A percentile compares a stretch with the other conserved stretches of the same genome.
Conservation (phyloP, 2,329 filamentous ascomycete species). For the Sphaerostilbella broomeana region DNA sequence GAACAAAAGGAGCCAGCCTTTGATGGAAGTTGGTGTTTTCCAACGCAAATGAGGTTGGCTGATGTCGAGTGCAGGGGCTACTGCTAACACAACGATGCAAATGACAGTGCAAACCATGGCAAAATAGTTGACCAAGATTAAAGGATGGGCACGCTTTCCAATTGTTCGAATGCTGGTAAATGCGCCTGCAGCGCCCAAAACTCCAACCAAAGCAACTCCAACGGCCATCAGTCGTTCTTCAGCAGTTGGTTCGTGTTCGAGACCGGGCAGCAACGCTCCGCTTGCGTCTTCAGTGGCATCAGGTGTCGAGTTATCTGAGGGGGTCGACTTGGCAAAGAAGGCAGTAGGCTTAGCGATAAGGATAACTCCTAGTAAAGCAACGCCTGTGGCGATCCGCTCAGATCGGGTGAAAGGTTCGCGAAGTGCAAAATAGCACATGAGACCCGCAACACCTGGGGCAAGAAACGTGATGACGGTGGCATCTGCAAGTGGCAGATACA, state of each 20-base stretch:
- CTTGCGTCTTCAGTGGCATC: conserved; percentile 9
- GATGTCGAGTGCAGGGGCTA: conserved; percentile 38
- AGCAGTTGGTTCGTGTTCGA: conserved; percentile 42
- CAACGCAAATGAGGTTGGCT: conserved; percentile 41
- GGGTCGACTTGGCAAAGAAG: conserved; percentile 35
- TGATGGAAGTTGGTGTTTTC: conserved; percentile 32
- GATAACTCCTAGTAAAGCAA: conserved; percentile 73
- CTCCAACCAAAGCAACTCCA: conserved; percentile 65
- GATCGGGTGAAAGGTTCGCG: conserved; percentile 71
- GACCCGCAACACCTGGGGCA: conserved; percentile 69
- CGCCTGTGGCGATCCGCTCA: conserved; percentile 67
- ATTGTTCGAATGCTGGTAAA: conserved; percentile 74
- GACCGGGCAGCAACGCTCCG: conserved; percentile 22
- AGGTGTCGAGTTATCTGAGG: conserved; percentile 17
- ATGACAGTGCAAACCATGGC: conserved; percentile 63
- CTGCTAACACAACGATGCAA: conserved; percentile 52
- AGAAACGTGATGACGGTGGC: conserved; percentile 88
- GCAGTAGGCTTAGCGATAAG: conserved; percentile 70
- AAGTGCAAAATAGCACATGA: conserved; percentile 68
- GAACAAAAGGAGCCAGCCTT: conserved; percentile 61
- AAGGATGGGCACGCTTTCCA: conserved; percentile 68
- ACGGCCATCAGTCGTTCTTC: conserved; percentile 64
- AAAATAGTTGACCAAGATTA: conserved; percentile 87
- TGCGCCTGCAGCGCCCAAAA: conserved; percentile 66
- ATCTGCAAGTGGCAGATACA: conserved; percentile 79